Base-by-base conservation (phyloP, 1,284 basidiomycete species). In the Ganoderma sp. region DNA sequence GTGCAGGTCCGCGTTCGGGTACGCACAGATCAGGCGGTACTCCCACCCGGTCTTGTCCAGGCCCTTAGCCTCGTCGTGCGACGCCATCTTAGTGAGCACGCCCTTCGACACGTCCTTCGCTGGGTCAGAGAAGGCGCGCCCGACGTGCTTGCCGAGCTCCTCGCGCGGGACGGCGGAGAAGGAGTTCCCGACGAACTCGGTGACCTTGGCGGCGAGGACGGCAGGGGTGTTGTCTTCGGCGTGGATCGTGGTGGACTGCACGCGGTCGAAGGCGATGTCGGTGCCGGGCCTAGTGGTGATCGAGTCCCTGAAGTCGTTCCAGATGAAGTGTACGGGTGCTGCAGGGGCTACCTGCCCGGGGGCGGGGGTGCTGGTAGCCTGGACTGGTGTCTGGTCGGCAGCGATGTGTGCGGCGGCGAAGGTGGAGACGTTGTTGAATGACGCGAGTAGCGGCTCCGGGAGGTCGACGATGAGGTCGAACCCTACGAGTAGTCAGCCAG, bases 1-100 rank as follows among this genome's bases (percentile, higher is more conserved):
- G 22, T 22, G 5, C 48, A 25, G 22, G 48, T 50, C 48, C 22
- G 48, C 48, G 22, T 25, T 50, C 22, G 48, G 48, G 48, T 50
- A 50, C 22, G 48, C 48, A 1, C 48, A 50, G 48, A 50, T 50
- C 48, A 50, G 25, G 48, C 48, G 48, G 48, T 50, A 50, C 48
- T 50, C 48, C 48, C 48, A 50, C 48, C 48, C n/a, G 48, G 48
- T 50, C 22, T 25, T 50, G 22, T 50, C 10, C 22, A 12, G 4
- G 22, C 48, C 48, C 48, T 50, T 50, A 10, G 22, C 48, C 22
- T 12, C 10, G 22, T 50, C 48, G 48, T 50, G 48, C 10, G 48
- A 50, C 22, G 8, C 10, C 48, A 19, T 50, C 10, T n/a, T 4
- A 12, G 48, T 50, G 22, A 50, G 48, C 22, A 50, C 48, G 10